phyloP scores from a whole-genome alignment of 345 rosid species.

The Hypericum perforatum region DNA sequence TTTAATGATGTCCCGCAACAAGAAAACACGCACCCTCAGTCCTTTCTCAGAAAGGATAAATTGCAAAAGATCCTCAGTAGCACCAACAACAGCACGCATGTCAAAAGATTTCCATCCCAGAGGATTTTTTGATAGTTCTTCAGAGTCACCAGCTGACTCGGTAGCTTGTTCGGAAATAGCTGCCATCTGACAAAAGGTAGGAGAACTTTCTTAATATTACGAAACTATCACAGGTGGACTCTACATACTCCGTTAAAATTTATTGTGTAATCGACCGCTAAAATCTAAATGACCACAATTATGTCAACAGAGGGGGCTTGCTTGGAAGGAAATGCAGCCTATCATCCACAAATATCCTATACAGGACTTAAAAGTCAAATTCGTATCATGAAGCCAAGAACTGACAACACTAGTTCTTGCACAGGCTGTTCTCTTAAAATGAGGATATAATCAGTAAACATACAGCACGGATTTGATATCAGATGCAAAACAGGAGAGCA shows the following conservation, averaged over 20 bases:
- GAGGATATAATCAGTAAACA: no score
- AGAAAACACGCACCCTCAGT: conserved; percentile 63
- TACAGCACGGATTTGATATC: no score
- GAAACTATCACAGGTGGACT: not conserved
- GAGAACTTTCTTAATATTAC: not conserved
- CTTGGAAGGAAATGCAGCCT: no score
- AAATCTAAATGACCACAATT: no score
- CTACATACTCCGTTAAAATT: not conserved
- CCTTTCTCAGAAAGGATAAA: conserved; percentile 83
- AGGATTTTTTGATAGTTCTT: conserved; percentile 21
- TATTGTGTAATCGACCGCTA: not conserved
- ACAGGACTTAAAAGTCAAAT: no score
- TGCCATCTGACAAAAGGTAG: conserved; percentile 42
- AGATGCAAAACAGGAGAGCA: not conserved
- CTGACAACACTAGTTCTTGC: no score
- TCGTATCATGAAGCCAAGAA: no score
- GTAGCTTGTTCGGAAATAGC: conserved; percentile 89
- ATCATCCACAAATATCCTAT: no score
- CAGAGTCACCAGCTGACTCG: conserved; percentile 30
- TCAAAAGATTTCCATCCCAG: conserved; percentile 73
- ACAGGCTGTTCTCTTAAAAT: no score
- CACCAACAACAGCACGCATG: conserved; percentile 73
- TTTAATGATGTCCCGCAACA: conserved; percentile 61
- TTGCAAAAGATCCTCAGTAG: conserved; percentile 79
- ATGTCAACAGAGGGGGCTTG: no score